phyloP scores from a whole-genome alignment of 768 basidiomycete genomes.

The Glaciozyma antarctica region DNA sequence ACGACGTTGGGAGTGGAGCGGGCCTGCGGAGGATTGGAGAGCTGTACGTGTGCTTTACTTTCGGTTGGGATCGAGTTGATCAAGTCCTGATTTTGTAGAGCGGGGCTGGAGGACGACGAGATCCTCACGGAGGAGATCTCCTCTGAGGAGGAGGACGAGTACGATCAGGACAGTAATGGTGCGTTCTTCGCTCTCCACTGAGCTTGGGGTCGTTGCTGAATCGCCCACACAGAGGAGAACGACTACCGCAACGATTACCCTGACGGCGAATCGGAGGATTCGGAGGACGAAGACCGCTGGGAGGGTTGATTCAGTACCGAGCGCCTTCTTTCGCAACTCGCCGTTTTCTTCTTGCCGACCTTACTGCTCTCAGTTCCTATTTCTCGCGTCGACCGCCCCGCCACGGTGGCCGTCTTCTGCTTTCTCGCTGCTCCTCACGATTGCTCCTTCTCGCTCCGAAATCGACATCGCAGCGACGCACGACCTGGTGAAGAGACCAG shows the following conservation, averaged over 20 bases:
- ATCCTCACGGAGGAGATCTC: slow-evolving; percentile 8
- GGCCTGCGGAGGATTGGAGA: slow-evolving; percentile 29
- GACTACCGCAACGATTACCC: slow-evolving; percentile 36
- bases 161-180: slow-evolving; percentile 31
- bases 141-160: slow-evolving; percentile 28
- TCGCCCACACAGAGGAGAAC: slow-evolving; percentile 31
- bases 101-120: slow-evolving; percentile 27
- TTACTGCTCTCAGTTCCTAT: too few relatives aligned
- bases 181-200: not conserved
- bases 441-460: too few relatives aligned
- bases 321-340: too few relatives aligned
- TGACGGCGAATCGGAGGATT: slow-evolving; percentile 18
- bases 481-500: too few relatives aligned
- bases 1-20: slow-evolving; percentile 5
- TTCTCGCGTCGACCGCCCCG: too few relatives aligned
- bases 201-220: not conserved
- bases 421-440: too few relatives aligned
- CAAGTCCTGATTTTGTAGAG: not conserved
- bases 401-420: too few relatives aligned
- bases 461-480: too few relatives aligned
- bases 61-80: too few relatives aligned
- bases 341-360: too few relatives aligned
- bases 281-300: not conserved
- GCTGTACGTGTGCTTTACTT: slow-evolving; percentile 17
- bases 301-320: not conserved